Percentiles rank a stretch among this genome's conserved stretches.
Conservation (phyloP, 2,329 filamentous ascomycete species). For the Apiospora marii region DNA sequence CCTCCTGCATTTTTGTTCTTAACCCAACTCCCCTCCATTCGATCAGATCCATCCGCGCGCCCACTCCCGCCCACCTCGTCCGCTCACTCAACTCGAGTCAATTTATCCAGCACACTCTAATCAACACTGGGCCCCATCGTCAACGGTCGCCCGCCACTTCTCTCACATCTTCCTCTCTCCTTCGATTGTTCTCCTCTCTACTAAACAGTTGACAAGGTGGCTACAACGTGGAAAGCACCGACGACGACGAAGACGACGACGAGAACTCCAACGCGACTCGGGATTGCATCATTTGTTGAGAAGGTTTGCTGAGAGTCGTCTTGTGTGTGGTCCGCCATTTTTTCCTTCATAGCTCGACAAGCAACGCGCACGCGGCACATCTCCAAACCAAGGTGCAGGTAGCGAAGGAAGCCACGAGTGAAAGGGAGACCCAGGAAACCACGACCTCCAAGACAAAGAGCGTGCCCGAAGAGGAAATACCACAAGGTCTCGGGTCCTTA, state of each 20-base stretch:
- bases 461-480: conserved; percentile 10
- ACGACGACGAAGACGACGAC: conserved; percentile 1
- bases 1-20: conserved; percentile 24
- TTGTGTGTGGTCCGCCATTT: background rate
- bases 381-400: background rate
- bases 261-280: background rate
- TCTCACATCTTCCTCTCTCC: background rate
- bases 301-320: background rate
- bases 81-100: conserved; percentile 17
- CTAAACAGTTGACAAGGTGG: background rate
- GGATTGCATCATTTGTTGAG: conserved; percentile 12
- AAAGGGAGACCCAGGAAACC: background rate
- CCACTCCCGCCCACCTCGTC: conserved; percentile 19
- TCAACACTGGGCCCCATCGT: conserved; percentile 13
- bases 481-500: conserved; percentile 19
- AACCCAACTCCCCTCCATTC: conserved; percentile 17
- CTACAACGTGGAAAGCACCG: background rate
- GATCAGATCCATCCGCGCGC: conserved; percentile 20
- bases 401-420: conserved; percentile 16
- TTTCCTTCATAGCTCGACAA: background rate
- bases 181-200: background rate
- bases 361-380: background rate
- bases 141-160: conserved; percentile 18
- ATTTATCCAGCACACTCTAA: conserved; percentile 16
- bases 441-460: conserved; percentile 15